Conservation (phyloP, 306 rosid species). For the Pueraria montana region DNA sequence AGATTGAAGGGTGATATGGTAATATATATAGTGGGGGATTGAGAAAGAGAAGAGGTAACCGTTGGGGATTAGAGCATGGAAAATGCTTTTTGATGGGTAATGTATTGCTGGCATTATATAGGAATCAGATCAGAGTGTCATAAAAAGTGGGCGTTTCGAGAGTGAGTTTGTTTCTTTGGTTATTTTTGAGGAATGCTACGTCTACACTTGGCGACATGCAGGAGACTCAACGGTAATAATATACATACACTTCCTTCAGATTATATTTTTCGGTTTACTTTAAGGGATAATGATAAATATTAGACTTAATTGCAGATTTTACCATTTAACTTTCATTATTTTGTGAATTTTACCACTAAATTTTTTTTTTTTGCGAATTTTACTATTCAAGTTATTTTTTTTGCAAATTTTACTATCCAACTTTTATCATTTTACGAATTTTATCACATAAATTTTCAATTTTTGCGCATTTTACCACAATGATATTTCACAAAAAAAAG, state of each 20-base stretch:
- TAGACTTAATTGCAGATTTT: too few species aligned
- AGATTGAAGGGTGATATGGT: background rate
- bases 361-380: too few species aligned
- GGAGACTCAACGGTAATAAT: slow-evolving; percentile 6
- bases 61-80: slow-evolving; percentile 52
- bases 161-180: background rate
- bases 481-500: too few species aligned
- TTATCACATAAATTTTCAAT: too few species aligned
- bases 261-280: too few species aligned
- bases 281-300: too few species aligned
- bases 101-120: slow-evolving; percentile 27
- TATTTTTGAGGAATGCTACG: background rate
- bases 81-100: background rate
- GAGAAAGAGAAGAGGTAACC: slow-evolving; percentile 51
- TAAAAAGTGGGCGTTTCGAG: background rate
- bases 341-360: too few species aligned
- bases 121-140: background rate
- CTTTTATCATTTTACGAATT: too few species aligned
- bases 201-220: slow-evolving; percentile 23
- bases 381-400: too few species aligned
- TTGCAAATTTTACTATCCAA: too few species aligned
- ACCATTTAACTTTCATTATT: too few species aligned
- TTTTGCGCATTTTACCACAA: too few species aligned
- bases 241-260: background rate
- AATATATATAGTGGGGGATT: slow-evolving; percentile 36